Conservation (phyloP, 2,329 filamentous ascomycete genomes). For the Hypoxylon sp. region DNA sequence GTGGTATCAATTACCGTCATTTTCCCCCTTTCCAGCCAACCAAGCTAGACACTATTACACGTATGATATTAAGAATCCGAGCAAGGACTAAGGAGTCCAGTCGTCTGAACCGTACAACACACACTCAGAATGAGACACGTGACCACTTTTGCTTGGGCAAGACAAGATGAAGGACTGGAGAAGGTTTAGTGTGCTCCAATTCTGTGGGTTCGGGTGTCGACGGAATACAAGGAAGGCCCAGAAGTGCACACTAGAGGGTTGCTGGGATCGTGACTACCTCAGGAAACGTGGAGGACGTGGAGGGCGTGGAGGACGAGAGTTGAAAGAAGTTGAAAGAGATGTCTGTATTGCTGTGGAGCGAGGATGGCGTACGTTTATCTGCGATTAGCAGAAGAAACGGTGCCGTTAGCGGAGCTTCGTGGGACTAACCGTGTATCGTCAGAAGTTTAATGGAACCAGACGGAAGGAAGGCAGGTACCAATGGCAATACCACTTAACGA, state of each 20-base stretch:
- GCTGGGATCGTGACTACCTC: slow-evolving; percentile 21
- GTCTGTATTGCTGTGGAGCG: slow-evolving; percentile 25
- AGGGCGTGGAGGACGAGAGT: slow-evolving; percentile 13
- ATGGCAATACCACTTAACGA: slow-evolving; percentile 16
- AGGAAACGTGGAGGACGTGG: slow-evolving; percentile 2
- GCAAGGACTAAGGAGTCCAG: slow-evolving; percentile 10
- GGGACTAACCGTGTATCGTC: slow-evolving; percentile 31
- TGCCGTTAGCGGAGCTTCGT: slow-evolving; percentile 41
- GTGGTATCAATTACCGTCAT: slow-evolving; percentile 79
- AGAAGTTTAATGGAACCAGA: slow-evolving; percentile 34
- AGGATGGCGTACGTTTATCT: slow-evolving; percentile 35
- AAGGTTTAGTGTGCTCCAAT: slow-evolving; percentile 23
- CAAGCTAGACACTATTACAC: slow-evolving; percentile 3
- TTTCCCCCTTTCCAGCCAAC: slow-evolving; percentile 39
- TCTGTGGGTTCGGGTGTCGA: slow-evolving; percentile 20
- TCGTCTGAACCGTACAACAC: slow-evolving; percentile 18
- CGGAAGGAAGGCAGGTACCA: slow-evolving; percentile 32
- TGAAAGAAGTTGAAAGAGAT: slow-evolving; percentile 17
- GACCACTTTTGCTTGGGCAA: slow-evolving; percentile 26
- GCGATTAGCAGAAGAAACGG: slow-evolving; percentile 23
- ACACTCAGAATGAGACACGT: slow-evolving; percentile 31
- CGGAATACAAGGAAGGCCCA: slow-evolving; percentile 9
- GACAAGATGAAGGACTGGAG: slow-evolving; percentile 11
- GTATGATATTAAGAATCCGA: neutral
- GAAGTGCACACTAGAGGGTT: slow-evolving; percentile 16